A percentile compares a stretch with the other conserved stretches of the same genome.
phyloP scores from a whole-genome alignment of 371 early-diverging fungal species.

The Lichtheimia corymbifera region DNA sequence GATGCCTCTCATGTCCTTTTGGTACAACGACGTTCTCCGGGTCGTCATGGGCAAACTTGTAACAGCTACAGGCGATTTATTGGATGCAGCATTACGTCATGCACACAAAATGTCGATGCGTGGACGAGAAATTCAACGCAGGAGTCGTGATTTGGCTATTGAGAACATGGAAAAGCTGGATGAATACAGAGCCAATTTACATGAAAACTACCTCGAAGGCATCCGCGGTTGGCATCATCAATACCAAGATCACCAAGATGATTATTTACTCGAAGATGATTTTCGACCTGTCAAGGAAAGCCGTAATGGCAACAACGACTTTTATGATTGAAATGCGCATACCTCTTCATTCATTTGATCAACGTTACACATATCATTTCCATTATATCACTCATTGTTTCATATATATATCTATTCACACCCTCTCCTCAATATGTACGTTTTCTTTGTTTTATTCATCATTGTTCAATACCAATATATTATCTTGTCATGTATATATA shows the following conservation, averaged over 20 bases:
- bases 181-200: slow-evolving; percentile 40
- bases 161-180: slow-evolving; percentile 49
- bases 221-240: slow-evolving; percentile 31
- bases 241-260: slow-evolving; percentile 18
- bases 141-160: slow-evolving; percentile 43
- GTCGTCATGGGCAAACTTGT: slow-evolving; percentile 55
- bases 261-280: slow-evolving; percentile 16
- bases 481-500: neutral
- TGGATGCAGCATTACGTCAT: slow-evolving; percentile 55
- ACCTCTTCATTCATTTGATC: no score
- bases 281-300: slow-evolving; percentile 16
- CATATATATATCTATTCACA: neutral
- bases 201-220: slow-evolving; percentile 44
- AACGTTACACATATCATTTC: no score
- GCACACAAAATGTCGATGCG: slow-evolving; percentile 45
- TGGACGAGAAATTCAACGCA: slow-evolving; percentile 45
- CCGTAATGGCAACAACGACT: slow-evolving; percentile 5
- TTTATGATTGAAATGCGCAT: neutral
- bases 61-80: slow-evolving; percentile 58
- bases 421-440: neutral
- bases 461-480: slow-evolving; percentile 1
- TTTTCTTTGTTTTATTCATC: neutral
- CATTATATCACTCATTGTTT: neutral
- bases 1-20: slow-evolving; percentile 64
- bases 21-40: slow-evolving; percentile 67